Percentiles rank a stretch among this genome's conserved stretches.
These are phyloP conservation scores for Fagopyrum esculentum DNA, from an alignment of 148 eudicot species.

Conservation along the genomic window DNA sequence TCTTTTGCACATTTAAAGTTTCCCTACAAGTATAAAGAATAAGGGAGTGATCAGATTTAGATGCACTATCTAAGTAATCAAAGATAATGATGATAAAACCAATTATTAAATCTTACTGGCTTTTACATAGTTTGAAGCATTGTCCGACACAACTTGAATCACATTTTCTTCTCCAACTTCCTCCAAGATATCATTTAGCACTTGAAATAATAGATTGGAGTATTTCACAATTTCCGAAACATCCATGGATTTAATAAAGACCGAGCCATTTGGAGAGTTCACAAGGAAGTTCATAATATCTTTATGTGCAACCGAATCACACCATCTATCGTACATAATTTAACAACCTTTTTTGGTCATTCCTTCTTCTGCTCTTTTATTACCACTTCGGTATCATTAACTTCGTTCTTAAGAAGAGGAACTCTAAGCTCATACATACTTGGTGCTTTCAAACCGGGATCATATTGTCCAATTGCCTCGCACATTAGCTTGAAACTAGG, in stretches of 20 bases:
- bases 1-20: no score
- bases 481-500: neutral
- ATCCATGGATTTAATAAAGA: slow-evolving; percentile 17
- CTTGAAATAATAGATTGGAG: neutral
- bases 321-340: slow-evolving; percentile 9
- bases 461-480: slow-evolving; percentile 11
- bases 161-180: slow-evolving; percentile 16
- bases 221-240: slow-evolving; percentile 14
- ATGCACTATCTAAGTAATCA: no score
- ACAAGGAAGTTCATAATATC: slow-evolving; percentile 15
- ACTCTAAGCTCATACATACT: slow-evolving; percentile 15
- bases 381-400: neutral
- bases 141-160: slow-evolving; percentile 14
- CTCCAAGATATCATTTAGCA: slow-evolving; percentile 15
- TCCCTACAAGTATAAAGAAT: no score
- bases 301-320: slow-evolving; percentile 12
- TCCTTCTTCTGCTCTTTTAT: neutral
- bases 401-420: slow-evolving; percentile 16
- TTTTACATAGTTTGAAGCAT: slow-evolving; percentile 11
- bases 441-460: slow-evolving; percentile 9
- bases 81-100: no score
- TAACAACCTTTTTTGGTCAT: neutral
- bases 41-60: no score
- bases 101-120: slow-evolving; percentile 3
- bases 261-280: slow-evolving; percentile 6